Conservation (phyloP, 2,329 filamentous ascomycete genomes). For the Capronia coronata region DNA sequence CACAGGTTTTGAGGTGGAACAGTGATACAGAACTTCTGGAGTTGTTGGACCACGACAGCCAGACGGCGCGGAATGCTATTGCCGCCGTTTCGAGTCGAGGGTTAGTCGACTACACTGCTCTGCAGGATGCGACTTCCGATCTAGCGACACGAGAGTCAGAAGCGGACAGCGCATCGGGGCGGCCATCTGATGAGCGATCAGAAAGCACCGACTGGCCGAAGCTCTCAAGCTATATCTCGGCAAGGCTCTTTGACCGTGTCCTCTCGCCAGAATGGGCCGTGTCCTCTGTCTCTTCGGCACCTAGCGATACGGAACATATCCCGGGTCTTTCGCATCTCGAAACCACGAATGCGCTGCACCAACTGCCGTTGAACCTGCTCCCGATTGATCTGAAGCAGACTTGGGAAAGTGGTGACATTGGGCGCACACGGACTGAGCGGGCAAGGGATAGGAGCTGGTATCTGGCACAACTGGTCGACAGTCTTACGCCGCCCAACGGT, state of each 20-base stretch:
- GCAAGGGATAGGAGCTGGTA: constrained; percentile 59
- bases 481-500: constrained; percentile 29
- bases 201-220: constrained; percentile 39
- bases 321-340: constrained; percentile 44
- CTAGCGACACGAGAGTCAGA: constrained; percentile 9
- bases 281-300: constrained; percentile 52
- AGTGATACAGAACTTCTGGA: constrained; percentile 34
- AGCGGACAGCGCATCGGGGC: neutral
- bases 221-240: constrained; percentile 48
- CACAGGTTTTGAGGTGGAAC: constrained; percentile 52
- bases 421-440: constrained; percentile 55
- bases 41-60: constrained; percentile 30
- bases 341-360: constrained; percentile 18
- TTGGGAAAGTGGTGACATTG: constrained; percentile 56
- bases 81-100: constrained; percentile 37
- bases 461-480: constrained; percentile 47
- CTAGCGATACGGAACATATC: constrained; percentile 53
- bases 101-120: constrained; percentile 23
- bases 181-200: constrained; percentile 20
- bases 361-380: constrained; percentile 45
- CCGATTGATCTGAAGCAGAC: constrained; percentile 56
- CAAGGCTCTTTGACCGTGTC: constrained; percentile 26
- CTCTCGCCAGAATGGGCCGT: constrained; percentile 43
- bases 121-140: constrained; percentile 23
- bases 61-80: constrained; percentile 44